Evolutionary conservation across 148 eudicot genomes (phyloP).

Genomic region (Beta vulgaris): DNA sequence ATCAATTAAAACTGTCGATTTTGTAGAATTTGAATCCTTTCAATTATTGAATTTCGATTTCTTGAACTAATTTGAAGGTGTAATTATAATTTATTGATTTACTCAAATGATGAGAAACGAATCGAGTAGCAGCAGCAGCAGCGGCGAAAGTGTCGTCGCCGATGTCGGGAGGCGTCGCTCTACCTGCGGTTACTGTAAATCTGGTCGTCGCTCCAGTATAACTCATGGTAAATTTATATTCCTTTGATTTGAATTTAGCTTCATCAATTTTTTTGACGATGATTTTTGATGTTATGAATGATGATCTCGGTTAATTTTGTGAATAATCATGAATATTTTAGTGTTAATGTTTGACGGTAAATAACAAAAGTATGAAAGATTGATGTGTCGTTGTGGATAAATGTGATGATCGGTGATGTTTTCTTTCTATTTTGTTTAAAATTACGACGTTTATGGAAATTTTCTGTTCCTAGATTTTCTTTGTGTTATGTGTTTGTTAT

Average conservation of each 20-base stretch:
- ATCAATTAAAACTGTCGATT: not conserved
- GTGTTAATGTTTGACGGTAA: too few species aligned
- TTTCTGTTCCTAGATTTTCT: not conserved
- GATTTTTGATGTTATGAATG: not conserved
- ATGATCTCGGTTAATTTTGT: too few species aligned
- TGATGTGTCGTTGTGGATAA: too few species aligned
- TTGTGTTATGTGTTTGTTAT: not conserved
- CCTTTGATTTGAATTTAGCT: not conserved
- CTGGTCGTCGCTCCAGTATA: conserved; percentile 58
- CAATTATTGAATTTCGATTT: conserved; percentile 2
- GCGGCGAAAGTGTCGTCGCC: conserved; percentile 45
- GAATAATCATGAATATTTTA: not conserved
- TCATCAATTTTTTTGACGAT: not conserved
- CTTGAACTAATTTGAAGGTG: not conserved
- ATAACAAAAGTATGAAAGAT: too few species aligned
- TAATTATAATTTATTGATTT: conserved; percentile 4
- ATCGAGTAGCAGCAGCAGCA: conserved; percentile 59
- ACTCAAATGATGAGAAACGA: conserved; percentile 39
- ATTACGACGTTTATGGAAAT: too few species aligned
- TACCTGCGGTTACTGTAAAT: conserved; percentile 89
- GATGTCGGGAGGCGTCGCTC: conserved; percentile 70
- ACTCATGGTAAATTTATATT: conserved; percentile 55
- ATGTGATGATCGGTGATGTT: not conserved
- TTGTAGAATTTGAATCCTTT: not conserved
- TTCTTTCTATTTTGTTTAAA: not conserved